Base-by-base conservation (phyloP, 345 rosid species). In the Microcos paniculata region DNA sequence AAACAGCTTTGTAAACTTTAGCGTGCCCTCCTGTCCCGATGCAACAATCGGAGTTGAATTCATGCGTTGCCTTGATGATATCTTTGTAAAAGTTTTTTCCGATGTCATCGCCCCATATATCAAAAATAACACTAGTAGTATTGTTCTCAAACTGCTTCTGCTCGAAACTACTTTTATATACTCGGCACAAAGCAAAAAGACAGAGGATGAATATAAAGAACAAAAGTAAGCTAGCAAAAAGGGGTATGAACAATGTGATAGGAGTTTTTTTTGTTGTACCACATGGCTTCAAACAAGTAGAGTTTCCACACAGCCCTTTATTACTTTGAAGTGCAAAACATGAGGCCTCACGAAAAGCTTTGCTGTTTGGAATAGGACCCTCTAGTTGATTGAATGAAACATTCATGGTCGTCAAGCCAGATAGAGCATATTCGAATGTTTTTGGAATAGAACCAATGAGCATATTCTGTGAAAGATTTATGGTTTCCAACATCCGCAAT, bases 321-420 rank as follows among this genome's bases (percentile, higher is more conserved):
- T 85, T 85, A 40, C 81, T 82, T 42, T 43, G 68, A 12, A 83
- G 70, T 43, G 86, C 81, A 7, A 76, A 78, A 16, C 62, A 52
- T 28, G 40, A 7, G 56, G 86, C 83, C 4, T 68, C 56, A 13
- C 28, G 33, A 11, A 68, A 68, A 6, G 72, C 72, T 68, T 14
- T 68, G 11, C 2, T 45, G 10, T 24, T 0, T 33, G 83, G 80
- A 71, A 80, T 76, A 3, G 62, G 77, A 48, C 83, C 83, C 23
- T 76, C 80, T 38, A 80, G 49, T 11, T 76, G 55, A 57, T 80
- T 80, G 73, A 31, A 56, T 46, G 83, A 80, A 1, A 80, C 23
- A 40, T 80, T 62, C 35, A 80, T 73, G 0, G 5, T 2, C 26
- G 45, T 64, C 62, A 80, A 66, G 33, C 83, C 66, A 16, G 9